Base-by-base conservation (phyloP, 2,329 filamentous ascomycete species). In the Fusarium protoensiforme region DNA sequence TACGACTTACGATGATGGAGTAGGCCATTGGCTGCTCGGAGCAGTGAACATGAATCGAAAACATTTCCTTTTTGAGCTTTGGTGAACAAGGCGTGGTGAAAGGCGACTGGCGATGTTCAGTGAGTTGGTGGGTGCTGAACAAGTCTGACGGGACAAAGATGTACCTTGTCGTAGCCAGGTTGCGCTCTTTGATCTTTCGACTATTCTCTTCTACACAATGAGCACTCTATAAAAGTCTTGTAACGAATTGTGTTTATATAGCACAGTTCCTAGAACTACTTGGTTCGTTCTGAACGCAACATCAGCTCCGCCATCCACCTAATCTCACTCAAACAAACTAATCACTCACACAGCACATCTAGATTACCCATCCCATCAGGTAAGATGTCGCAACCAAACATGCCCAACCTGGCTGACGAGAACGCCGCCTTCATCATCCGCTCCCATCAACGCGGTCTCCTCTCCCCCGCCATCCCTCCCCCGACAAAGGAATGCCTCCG, bases 1-100 rank as follows among this genome's bases (percentile, higher is more conserved):
- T 62, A 76, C 13, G 67, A 77, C 35, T 67, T 66, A 67, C 27
- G 57, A 72, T 22, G 31, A 59, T 16, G 57, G 27, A 18, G 48
- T 39, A 31, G 8, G 18, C 24, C 16, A 35, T 31, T 54, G 48
- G 14, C 43, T 39, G 11, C 13, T 20, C 24, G 1, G 33, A 39
- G 46, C 48, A 16, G 51, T 58, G 39, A 35, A 43, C 18, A 46
- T 31, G 57, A 39, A 51, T 46, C 27, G 38, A 46, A 5, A 18
- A 14, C 5, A 20, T 13, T 58, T 58, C 18, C 22, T 14, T 14
- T 1, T 0, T 53, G 61, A 20, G 11, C 16, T 58, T 29, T 54
- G 36, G 29, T 54, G n/a, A 16, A 54, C 7, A 51, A n/a, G 27
- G 6, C 10, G 3, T 29, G 27, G 6, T 51, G 46, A 51, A 51